Percentiles rank a stretch among this genome's conserved stretches.
Conservation (phyloP, 2,329 filamentous ascomycete genomes). For the Meredithiella fracta region DNA sequence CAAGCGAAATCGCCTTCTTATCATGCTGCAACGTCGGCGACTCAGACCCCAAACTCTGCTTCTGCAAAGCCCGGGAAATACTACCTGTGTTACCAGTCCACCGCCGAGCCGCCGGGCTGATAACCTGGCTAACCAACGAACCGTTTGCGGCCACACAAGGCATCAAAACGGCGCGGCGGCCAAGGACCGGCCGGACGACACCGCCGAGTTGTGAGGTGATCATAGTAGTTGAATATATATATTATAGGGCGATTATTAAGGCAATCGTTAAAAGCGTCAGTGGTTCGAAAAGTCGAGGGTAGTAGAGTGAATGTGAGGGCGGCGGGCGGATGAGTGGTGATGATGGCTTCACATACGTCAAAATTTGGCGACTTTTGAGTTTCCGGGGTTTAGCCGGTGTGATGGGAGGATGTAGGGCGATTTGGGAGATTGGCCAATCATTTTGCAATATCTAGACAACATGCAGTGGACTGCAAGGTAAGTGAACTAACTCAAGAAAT, state of each 20-base stretch:
- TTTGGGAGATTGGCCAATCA: too few species aligned
- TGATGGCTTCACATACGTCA: constrained; percentile 11
- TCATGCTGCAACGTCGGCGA: constrained; percentile 6
- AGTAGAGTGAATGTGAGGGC: too few species aligned
- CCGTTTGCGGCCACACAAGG: not conserved
- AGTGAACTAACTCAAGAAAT: too few species aligned
- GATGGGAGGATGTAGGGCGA: too few species aligned
- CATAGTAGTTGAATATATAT: not conserved
- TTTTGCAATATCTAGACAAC: too few species aligned
- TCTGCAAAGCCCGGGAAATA: not conserved
- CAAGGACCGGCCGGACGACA: constrained; percentile 4
- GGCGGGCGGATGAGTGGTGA: not conserved
- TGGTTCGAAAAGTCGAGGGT: too few species aligned
- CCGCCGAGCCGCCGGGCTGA: not conserved
- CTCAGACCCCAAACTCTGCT: not conserved
- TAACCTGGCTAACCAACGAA: too few species aligned
- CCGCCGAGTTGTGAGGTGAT: constrained; percentile 7
- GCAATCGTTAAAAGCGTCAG: too few species aligned
- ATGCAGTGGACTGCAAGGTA: too few species aligned
- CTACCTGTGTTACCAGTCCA: not conserved
- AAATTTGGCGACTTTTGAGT: constrained; percentile 7
- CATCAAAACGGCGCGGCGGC: not conserved
- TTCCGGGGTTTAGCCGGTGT: constrained; percentile 10
- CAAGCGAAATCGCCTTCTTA: not conserved
- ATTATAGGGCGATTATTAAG: too few species aligned